These are phyloP conservation scores for Cystobasidium sp. DNA, from an alignment of 1,284 basidiomycete species.

Conservation along the genomic window DNA sequence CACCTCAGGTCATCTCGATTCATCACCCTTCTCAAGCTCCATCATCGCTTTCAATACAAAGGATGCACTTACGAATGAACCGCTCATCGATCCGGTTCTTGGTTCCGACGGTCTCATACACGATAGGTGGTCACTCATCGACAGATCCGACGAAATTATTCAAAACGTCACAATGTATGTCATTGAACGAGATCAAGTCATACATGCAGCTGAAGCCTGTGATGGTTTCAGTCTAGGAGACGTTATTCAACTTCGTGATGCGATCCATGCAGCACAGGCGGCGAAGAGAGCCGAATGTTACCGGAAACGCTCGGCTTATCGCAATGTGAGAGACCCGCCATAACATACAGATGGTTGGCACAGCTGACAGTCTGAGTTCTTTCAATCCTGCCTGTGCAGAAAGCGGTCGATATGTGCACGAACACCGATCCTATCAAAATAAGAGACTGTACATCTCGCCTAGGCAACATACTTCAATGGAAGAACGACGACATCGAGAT, in stretches of 20 bases:
- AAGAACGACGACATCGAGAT: conserved; percentile 46
- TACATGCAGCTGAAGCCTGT: not conserved
- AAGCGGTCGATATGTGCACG: conserved; percentile 26
- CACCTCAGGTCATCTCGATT: not conserved
- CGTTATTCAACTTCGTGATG: conserved; percentile 48
- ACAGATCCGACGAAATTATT: not conserved
- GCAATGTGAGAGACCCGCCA: conserved; percentile 10
- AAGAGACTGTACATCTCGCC: conserved; percentile 30
- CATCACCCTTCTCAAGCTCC: not conserved
- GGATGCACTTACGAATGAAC: conserved; percentile 28
- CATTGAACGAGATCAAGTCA: not conserved
- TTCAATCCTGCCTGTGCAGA: no score
- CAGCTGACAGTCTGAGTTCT: no score
- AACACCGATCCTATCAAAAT: conserved; percentile 30
- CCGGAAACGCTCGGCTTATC: conserved; percentile 30
- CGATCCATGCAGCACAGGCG: conserved; percentile 33
- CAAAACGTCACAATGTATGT: conserved; percentile 12
- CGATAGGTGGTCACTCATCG: conserved; percentile 27
- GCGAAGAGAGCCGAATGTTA: conserved; percentile 40
- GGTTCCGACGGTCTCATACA: conserved; percentile 36
- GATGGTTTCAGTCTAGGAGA: conserved; percentile 45
- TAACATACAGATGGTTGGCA: no score
- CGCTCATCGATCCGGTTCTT: conserved; percentile 25
- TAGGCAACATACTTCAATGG: conserved; percentile 48
- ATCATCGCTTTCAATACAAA: conserved; percentile 34